Percentiles rank a stretch among this genome's conserved stretches.
Conservation (phyloP, 2,329 filamentous ascomycete species). For the Neonectria coccinea region DNA sequence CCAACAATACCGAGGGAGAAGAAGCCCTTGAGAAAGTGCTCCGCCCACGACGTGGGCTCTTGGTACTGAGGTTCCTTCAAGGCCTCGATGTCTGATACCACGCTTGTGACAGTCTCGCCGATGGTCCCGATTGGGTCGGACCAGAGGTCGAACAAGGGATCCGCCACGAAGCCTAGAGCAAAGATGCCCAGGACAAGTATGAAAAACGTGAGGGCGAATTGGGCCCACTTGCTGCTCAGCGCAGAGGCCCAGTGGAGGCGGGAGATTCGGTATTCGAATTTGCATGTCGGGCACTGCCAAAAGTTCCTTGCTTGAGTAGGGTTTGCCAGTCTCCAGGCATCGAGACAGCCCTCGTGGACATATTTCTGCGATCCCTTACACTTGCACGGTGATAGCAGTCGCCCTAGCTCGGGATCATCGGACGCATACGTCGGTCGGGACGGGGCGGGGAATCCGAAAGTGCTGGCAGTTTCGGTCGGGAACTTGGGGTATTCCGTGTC, state of each 20-base stretch:
- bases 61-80: slow-evolving; percentile 55
- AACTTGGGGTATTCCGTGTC: slow-evolving; percentile 71
- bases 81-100: slow-evolving; percentile 56
- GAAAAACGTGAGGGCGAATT: slow-evolving; percentile 76
- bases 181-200: slow-evolving; percentile 83
- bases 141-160: slow-evolving; percentile 91
- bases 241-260: slow-evolving; percentile 80
- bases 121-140: slow-evolving; percentile 79
- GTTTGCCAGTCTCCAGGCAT: slow-evolving; percentile 82
- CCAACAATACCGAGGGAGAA: slow-evolving; percentile 90
- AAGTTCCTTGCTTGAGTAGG: slow-evolving; percentile 75
- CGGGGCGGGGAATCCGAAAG: slow-evolving; percentile 50
- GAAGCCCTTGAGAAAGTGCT: slow-evolving; percentile 90
- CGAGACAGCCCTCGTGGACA: slow-evolving; percentile 91
- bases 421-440: slow-evolving; percentile 72
- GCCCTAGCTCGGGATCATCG: slow-evolving; percentile 77
- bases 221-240: slow-evolving; percentile 74
- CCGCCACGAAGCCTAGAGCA: slow-evolving; percentile 87
- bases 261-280: slow-evolving; percentile 83
- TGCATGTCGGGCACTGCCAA: slow-evolving; percentile 89
- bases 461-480: slow-evolving; percentile 48
- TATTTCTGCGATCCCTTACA: slow-evolving; percentile 95
- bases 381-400: slow-evolving; percentile 88
- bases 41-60: slow-evolving; percentile 73
- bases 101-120: slow-evolving; percentile 61